Evolutionary conservation across 2,329 filamentous ascomycete genomes (phyloP), one percentile per base, ranked within the genome.

Genomic region (Penicillium sp.): DNA sequence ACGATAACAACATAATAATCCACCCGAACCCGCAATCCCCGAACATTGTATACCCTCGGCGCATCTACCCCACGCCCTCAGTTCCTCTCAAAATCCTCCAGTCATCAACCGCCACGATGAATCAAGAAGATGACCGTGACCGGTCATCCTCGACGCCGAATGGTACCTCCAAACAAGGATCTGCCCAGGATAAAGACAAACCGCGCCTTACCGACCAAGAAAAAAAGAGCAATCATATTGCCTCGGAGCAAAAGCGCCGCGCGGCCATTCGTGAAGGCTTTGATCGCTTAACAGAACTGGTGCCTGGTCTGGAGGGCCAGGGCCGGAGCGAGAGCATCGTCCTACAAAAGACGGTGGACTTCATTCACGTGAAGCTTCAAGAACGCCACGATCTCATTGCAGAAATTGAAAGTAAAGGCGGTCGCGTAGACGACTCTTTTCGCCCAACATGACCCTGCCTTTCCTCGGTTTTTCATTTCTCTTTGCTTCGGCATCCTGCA

Each of bases 291-390:
- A 89, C 89, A 14, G 83, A 86, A 49, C 80, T 95, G 30, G 90
- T 96, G 1, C 91, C 91, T 0, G 90, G 89, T 0, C 80, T 95
- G 49, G 83, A 90, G 64, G 91, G 91, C 0, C 88, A 92, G 67
- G 91, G 89, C 1, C 85, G 91, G 42, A 94, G 90, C 60, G 91
- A 96, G 71, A 90, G 89, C 27, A 79, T 91, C 16, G 90, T 96
- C n/a, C 79, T 96, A 19, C 84, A 86, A 59, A 82, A 82, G 60
- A 88, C 87, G 0, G 83, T 88, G 29, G 84, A 87, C 13, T 87
- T 80, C 58, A 86, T 89, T 67, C 78, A 78, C 39, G 74, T 84
- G 57, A 78, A 86, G 67, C 72, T 90, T 8, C 75, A 79, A 44
- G 81, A 84, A 67, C 79, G 87, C 16, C 78, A 82, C 51, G 73